Evolutionary conservation across 345 rosid species (phyloP).

Genomic region (Pistacia vera): DNA sequence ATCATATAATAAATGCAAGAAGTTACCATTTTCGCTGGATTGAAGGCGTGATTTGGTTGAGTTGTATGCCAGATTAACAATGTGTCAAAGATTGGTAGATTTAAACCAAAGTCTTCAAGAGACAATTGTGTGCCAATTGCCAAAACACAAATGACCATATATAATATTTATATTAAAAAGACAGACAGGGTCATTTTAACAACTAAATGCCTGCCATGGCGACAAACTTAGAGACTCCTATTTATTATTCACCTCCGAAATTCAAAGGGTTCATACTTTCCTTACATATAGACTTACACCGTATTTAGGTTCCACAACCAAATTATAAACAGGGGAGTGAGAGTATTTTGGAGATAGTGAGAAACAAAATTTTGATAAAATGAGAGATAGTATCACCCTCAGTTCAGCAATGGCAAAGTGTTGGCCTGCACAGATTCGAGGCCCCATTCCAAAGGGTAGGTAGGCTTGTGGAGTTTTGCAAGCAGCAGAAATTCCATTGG

Average conservation of each 20-base stretch:
- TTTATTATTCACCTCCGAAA: not conserved
- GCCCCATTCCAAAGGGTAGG: conserved; percentile 46
- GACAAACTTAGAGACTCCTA: not conserved
- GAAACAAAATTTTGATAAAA: conserved; percentile 41
- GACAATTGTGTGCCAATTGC: too few species aligned
- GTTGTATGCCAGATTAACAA: too few species aligned
- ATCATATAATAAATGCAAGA: too few species aligned
- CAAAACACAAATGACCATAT: too few species aligned
- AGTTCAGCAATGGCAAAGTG: conserved; percentile 49
- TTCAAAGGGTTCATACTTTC: conserved; percentile 4
- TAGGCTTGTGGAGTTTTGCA: conserved; percentile 45
- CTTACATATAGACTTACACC: conserved; percentile 28
- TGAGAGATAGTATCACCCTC: conserved; percentile 38
- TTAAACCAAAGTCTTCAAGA: too few species aligned
- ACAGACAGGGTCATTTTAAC: too few species aligned
- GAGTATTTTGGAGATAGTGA: conserved; percentile 38
- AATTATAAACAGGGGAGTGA: conserved; percentile 43
- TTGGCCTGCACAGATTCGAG: conserved; percentile 47
- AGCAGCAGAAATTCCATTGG: conserved; percentile 39
- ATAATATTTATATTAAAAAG: too few species aligned
- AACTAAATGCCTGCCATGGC: too few species aligned
- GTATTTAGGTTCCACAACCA: conserved; percentile 34
- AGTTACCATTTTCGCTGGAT: too few species aligned
- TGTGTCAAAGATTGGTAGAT: too few species aligned
- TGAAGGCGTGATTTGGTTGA: too few species aligned